These are phyloP conservation scores for Myxozyma neotropica DNA, from an alignment of 805 yeast genomes.

Conservation along the genomic window DNA sequence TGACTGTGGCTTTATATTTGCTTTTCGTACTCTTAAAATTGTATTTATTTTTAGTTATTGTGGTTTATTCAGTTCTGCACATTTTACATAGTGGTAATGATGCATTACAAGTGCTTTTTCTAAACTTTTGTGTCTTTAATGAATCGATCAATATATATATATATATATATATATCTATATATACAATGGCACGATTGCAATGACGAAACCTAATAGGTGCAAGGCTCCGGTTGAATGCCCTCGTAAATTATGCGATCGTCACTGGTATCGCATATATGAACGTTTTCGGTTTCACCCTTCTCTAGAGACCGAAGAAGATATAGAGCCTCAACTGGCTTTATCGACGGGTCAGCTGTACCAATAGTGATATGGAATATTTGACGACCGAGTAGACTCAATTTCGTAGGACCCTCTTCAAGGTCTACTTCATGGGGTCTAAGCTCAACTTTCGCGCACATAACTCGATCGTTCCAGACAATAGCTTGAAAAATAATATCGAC, in stretches of 20 bases:
- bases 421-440: slow-evolving; percentile 56
- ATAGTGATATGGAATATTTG: slow-evolving; percentile 69
- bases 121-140: no score
- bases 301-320: background rate
- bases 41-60: background rate
- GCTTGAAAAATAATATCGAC: slow-evolving; percentile 9
- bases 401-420: slow-evolving; percentile 33
- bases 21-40: background rate
- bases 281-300: background rate
- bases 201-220: background rate
- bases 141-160: background rate
- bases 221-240: background rate
- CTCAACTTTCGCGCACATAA: slow-evolving; percentile 46
- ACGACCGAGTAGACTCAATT: slow-evolving; percentile 45
- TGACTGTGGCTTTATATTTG: background rate
- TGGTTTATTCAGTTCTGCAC: background rate
- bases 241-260: background rate
- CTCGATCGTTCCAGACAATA: slow-evolving; percentile 15
- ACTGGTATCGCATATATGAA: slow-evolving; percentile 4
- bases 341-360: slow-evolving; percentile 54
- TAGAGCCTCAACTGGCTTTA: slow-evolving; percentile 60
- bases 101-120: no score
- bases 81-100: no score
- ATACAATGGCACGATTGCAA: background rate
- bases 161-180: background rate